Conservation (phyloP, 2,329 filamentous ascomycete species). For the Septoria petroselini region DNA sequence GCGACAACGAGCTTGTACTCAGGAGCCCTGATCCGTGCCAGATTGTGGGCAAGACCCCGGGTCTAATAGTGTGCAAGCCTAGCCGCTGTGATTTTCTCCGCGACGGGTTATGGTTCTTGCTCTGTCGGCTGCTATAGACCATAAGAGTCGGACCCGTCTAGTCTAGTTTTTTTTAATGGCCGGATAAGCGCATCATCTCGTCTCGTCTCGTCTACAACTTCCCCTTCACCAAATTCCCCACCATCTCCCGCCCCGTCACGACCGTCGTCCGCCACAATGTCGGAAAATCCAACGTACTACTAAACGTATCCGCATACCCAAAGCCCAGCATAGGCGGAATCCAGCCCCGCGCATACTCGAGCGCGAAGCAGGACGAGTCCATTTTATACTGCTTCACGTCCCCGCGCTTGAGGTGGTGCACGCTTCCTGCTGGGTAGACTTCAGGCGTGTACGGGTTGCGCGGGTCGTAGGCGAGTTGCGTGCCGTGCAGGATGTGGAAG, state of each 20-base stretch:
- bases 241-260: constrained; percentile 74
- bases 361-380: constrained; percentile 71
- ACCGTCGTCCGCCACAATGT: constrained; percentile 76
- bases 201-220: constrained; percentile 74
- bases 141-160: too few species aligned
- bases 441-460: constrained; percentile 62
- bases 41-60: too few species aligned
- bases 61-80: too few species aligned
- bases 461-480: constrained; percentile 70
- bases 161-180: too few species aligned
- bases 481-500: constrained; percentile 82
- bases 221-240: constrained; percentile 64
- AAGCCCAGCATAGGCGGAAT: constrained; percentile 92
- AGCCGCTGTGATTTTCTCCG: too few species aligned
- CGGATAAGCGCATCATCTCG: too few species aligned
- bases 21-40: too few species aligned
- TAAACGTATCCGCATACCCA: constrained; percentile 77
- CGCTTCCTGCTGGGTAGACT: constrained; percentile 64
- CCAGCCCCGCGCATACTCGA: constrained; percentile 84
- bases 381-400: constrained; percentile 80
- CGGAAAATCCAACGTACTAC: constrained; percentile 78
- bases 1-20: too few species aligned
- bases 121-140: too few species aligned
- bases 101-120: too few species aligned
- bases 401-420: constrained; percentile 71